phyloP scores from a whole-genome alignment of 768 basidiomycete genomes.

The Ramaria sp. region DNA sequence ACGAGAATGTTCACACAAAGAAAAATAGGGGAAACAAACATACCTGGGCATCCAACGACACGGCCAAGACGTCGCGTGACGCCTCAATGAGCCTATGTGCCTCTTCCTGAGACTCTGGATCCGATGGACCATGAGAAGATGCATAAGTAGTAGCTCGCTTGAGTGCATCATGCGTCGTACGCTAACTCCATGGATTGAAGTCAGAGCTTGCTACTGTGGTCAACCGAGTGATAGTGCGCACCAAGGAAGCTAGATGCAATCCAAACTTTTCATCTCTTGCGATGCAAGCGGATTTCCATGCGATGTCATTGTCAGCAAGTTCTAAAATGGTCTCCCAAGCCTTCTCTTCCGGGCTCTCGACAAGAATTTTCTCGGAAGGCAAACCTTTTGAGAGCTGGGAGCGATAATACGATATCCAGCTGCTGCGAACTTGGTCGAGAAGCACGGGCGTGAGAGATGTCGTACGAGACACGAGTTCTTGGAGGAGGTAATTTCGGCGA shows the following conservation, averaged over 20 bases:
- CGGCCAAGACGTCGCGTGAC: constrained; percentile 66
- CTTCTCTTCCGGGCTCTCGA: constrained; percentile 35
- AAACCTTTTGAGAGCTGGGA: constrained; percentile 57
- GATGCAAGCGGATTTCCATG: constrained; percentile 62
- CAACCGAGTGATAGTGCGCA: constrained; percentile 25
- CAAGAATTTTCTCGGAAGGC: constrained; percentile 35
- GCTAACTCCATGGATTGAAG: constrained; percentile 2
- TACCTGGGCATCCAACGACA: constrained; percentile 67
- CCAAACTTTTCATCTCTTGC: constrained; percentile 86
- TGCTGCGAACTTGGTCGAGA: constrained; percentile 40
- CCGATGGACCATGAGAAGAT: not conserved
- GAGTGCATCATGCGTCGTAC: constrained; percentile 1
- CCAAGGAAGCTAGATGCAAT: constrained; percentile 76
- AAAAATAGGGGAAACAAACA: constrained; percentile 10
- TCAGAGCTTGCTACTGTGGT: not conserved
- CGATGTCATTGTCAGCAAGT: constrained; percentile 34
- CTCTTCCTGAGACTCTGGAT: constrained; percentile 19
- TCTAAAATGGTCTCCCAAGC: constrained; percentile 43
- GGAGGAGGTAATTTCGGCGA: constrained; percentile 64
- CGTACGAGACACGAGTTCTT: constrained; percentile 47
- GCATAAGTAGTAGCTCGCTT: not conserved
- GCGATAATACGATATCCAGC: constrained; percentile 57
- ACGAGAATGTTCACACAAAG: not conserved
- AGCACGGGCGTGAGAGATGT: constrained; percentile 45
- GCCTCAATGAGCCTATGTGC: constrained; percentile 57